Evolutionary conservation across 2,329 filamentous ascomycete genomes (phyloP).

Genomic region (Madurella mycetomatis): DNA sequence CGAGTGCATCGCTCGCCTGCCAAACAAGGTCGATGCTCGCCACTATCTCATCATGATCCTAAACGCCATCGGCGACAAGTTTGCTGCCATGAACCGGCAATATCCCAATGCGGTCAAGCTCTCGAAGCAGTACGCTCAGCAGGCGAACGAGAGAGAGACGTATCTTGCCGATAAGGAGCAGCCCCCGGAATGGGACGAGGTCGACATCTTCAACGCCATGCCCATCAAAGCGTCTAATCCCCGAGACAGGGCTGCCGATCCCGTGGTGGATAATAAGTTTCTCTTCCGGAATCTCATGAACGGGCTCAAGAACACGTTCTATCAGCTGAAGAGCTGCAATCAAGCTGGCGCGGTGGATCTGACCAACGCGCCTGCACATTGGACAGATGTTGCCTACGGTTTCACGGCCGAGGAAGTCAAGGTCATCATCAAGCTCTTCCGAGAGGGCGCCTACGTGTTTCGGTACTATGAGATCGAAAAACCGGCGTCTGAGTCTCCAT

Average conservation of each 20-base stretch:
- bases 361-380: constrained; percentile 77
- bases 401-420: constrained; percentile 97
- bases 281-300: constrained; percentile 95
- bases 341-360: constrained; percentile 67
- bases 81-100: constrained; percentile 95
- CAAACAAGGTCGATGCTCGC: constrained; percentile 87
- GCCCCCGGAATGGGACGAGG: constrained; percentile 92
- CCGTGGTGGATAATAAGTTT: constrained; percentile 95
- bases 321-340: constrained; percentile 89
- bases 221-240: constrained; percentile 95
- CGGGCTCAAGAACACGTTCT: constrained; percentile 93
- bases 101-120: constrained; percentile 93
- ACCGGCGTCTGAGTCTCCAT: constrained; percentile 64
- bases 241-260: constrained; percentile 81
- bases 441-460: constrained; percentile 93
- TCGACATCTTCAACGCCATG: constrained; percentile 93
- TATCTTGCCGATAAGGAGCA: constrained; percentile 79
- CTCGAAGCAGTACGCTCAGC: constrained; percentile 69
- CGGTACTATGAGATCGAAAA: constrained; percentile 94
- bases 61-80: constrained; percentile 97
- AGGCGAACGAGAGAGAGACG: constrained; percentile 66
- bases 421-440: constrained; percentile 94
- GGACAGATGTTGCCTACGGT: constrained; percentile 92
- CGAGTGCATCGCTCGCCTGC: constrained; percentile 91
- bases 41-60: constrained; percentile 97